phyloP scores from a whole-genome alignment of 31 red algal species.

The Asparagopsis taxiformis region DNA sequence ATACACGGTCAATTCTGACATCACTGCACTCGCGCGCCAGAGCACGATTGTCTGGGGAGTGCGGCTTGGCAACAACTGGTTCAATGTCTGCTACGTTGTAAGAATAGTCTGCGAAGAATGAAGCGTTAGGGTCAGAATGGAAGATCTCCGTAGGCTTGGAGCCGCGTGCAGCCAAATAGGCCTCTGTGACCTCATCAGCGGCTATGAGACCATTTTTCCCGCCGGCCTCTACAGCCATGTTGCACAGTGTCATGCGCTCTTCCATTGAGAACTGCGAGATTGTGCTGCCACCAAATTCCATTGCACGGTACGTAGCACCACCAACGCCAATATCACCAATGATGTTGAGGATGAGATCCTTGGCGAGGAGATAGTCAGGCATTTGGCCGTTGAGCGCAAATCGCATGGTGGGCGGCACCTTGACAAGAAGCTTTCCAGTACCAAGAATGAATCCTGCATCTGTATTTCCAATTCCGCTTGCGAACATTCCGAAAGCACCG shows the following conservation, averaged over 20 bases:
- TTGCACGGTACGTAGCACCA: conserved; percentile 78
- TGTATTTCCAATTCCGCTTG: conserved; percentile 94
- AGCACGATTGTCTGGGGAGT: conserved; percentile 89
- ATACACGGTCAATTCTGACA: conserved; percentile 78
- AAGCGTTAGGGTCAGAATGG: conserved; percentile 62
- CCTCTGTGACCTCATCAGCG: conserved; percentile 73
- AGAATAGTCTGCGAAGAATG: conserved; percentile 63
- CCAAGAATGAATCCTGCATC: conserved; percentile 87
- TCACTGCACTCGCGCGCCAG: conserved; percentile 81
- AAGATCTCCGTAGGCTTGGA: conserved; percentile 66
- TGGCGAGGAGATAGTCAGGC: conserved; percentile 81
- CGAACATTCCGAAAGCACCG: conserved; percentile 94
- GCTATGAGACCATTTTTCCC: conserved; percentile 86
- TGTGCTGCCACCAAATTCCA: conserved; percentile 84
- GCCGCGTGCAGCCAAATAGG: conserved; percentile 63
- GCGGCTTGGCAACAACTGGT: conserved; percentile 91
- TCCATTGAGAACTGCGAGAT: conserved; percentile 89
- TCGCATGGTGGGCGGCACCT: conserved; percentile 77
- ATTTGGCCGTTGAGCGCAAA: conserved; percentile 83
- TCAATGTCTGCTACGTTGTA: conserved; percentile 76
- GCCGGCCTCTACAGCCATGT: conserved; percentile 98
- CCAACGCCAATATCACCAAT: conserved; percentile 88
- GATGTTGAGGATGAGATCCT: conserved; percentile 94
- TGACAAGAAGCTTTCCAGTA: conserved; percentile 82
- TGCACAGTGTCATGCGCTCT: conserved; percentile 96